These are phyloP conservation scores for Seminavis robusta DNA, from an alignment of 108 stramenopile genomes.

Conservation along the genomic window DNA sequence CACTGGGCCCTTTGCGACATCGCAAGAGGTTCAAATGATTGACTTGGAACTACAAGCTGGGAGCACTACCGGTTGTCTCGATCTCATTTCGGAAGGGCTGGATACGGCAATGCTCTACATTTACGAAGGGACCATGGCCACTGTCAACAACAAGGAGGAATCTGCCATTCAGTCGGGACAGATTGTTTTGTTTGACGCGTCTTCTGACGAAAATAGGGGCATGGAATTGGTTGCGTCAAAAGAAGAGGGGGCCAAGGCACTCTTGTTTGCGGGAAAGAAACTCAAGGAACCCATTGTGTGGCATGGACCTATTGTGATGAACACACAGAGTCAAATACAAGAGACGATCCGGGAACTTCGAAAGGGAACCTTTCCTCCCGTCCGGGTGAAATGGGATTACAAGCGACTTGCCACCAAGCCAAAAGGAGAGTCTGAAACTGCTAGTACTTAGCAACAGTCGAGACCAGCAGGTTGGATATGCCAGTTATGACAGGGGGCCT, in stretches of 20 bases:
- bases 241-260: constrained; percentile 8
- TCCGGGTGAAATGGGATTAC: constrained; percentile 40
- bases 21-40: constrained; percentile 41
- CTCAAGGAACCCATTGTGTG: constrained; percentile 43
- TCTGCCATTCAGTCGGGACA: not conserved
- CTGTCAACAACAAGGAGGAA: constrained; percentile 11
- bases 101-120: constrained; percentile 50
- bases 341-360: constrained; percentile 30
- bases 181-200: constrained; percentile 26
- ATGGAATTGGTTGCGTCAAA: not conserved
- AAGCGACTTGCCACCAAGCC: constrained; percentile 19
- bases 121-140: constrained; percentile 31
- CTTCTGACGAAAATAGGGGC: not conserved
- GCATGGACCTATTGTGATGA: constrained; percentile 56
- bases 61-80: not conserved
- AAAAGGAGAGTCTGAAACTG: no score
- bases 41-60: constrained; percentile 25
- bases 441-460: no score
- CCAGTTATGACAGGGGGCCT: no score
- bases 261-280: constrained; percentile 49
- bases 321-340: constrained; percentile 32
- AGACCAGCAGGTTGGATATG: no score
- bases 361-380: constrained; percentile 35
- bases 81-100: constrained; percentile 28
- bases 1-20: constrained; percentile 33